Evolutionary conservation across 176 grass and related monocot species (phyloP).

Genomic region (Tillandsia fasciculata): DNA sequence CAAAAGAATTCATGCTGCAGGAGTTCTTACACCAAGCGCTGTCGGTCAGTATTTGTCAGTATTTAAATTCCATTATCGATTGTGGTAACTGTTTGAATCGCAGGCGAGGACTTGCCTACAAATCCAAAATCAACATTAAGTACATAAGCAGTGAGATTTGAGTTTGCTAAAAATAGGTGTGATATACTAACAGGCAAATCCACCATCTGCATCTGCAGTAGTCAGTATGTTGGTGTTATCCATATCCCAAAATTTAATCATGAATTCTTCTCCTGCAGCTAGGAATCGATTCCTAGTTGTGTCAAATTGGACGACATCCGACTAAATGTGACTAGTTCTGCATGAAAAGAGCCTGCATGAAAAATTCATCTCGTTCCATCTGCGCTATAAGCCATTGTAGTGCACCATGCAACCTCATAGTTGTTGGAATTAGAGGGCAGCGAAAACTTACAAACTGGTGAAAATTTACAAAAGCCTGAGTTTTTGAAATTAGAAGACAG

Average conservation of each 20-base stretch:
- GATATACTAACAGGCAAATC: conserved; percentile 63
- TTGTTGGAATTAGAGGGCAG: too few species aligned
- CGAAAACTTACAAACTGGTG: too few species aligned
- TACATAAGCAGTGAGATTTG: conserved; percentile 8
- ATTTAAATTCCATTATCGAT: conserved; percentile 97
- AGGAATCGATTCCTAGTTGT: conserved; percentile 85
- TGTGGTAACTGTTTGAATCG: conserved; percentile 97
- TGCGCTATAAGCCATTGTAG: conserved; percentile 89
- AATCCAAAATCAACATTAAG: conserved; percentile 14
- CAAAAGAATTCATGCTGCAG: too few species aligned
- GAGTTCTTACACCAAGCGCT: conserved; percentile 38
- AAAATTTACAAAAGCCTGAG: too few species aligned
- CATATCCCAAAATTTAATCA: conserved; percentile 99
- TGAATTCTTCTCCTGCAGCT: conserved; percentile 90
- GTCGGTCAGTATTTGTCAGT: conserved; percentile 85
- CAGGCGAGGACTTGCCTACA: conserved; percentile 81
- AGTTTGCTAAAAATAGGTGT: background rate
- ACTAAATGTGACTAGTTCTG: conserved; percentile 10
- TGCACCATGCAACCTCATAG: conserved; percentile 81
- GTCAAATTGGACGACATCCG: conserved; percentile 89
- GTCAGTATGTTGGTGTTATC: conserved; percentile 75
- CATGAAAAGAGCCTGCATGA: conserved; percentile 45
- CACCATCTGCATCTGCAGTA: conserved; percentile 74
- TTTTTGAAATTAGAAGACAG: too few species aligned
- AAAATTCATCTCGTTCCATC: conserved; percentile 71